These are phyloP conservation scores for Herpetospermum pedunculosum DNA, from an alignment of 306 rosid species.

Conservation along the genomic window DNA sequence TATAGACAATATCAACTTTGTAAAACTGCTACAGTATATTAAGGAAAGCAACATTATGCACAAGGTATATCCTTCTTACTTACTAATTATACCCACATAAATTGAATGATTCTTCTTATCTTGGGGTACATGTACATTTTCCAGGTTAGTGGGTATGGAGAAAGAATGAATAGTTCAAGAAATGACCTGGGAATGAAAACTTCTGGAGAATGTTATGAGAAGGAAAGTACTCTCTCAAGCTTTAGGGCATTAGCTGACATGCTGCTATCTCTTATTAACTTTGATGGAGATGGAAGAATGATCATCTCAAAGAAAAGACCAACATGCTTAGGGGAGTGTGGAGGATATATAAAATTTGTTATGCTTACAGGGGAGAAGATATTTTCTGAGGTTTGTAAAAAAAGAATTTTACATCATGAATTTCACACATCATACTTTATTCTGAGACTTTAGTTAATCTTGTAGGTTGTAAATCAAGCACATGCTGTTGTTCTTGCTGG, in stretches of 20 bases:
- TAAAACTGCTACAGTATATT: slow-evolving; percentile 64
- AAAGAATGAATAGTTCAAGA: slow-evolving; percentile 33
- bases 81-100: neutral
- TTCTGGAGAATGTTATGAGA: slow-evolving; percentile 24
- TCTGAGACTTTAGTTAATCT: slow-evolving; percentile 14
- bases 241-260: slow-evolving; percentile 66
- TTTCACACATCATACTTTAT: neutral
- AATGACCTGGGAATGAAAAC: slow-evolving; percentile 19
- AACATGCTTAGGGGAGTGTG: slow-evolving; percentile 29
- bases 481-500: slow-evolving; percentile 87
- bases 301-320: slow-evolving; percentile 55
- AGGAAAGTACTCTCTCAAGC: slow-evolving; percentile 63
- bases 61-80: slow-evolving; percentile 50
- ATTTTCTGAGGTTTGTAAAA: slow-evolving; percentile 69
- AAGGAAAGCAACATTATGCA: slow-evolving; percentile 90
- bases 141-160: slow-evolving; percentile 82
- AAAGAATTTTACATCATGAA: slow-evolving; percentile 1
- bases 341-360: slow-evolving; percentile 70
- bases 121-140: slow-evolving; percentile 2
- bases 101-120: neutral
- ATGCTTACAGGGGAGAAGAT: slow-evolving; percentile 88
- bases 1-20: slow-evolving; percentile 80
- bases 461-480: slow-evolving; percentile 71
- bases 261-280: slow-evolving; percentile 59
- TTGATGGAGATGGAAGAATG: slow-evolving; percentile 74